A percentile compares a stretch with the other conserved stretches of the same genome.
Evolutionary conservation across 495 filamentous ascomycete genomes (phyloP).

Genomic region (Daldinia childiae): DNA sequence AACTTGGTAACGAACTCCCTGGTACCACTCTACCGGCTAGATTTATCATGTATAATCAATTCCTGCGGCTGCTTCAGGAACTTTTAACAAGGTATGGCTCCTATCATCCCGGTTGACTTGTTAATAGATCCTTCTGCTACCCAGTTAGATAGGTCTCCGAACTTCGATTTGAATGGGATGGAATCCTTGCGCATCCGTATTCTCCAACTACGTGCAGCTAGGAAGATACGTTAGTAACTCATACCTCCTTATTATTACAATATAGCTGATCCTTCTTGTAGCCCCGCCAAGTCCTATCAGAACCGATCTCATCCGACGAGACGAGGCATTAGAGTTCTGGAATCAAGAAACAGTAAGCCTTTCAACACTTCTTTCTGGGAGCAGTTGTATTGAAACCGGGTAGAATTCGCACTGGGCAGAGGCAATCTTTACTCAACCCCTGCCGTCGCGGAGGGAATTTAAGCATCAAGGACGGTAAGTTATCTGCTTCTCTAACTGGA

Average conservation of each 20-base stretch:
- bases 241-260: not conserved
- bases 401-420: slow-evolving; percentile 62
- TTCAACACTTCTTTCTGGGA: not conserved
- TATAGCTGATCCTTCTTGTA: slow-evolving; percentile 17
- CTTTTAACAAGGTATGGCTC: slow-evolving; percentile 57
- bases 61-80: slow-evolving; percentile 57
- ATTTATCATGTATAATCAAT: slow-evolving; percentile 63
- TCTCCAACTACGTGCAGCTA: slow-evolving; percentile 56
- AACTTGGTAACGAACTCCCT: slow-evolving; percentile 58
- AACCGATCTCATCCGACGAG: slow-evolving; percentile 43
- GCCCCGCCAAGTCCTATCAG: slow-evolving; percentile 44
- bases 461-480: slow-evolving; percentile 54
- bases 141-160: slow-evolving; percentile 53
- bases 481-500: not conserved
- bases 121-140: slow-evolving; percentile 16
- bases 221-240: slow-evolving; percentile 53
- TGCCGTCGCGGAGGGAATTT: slow-evolving; percentile 60
- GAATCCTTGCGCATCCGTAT: slow-evolving; percentile 58
- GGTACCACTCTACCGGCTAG: slow-evolving; percentile 60
- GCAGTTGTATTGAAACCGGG: slow-evolving; percentile 11
- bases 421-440: slow-evolving; percentile 63
- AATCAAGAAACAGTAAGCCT: slow-evolving; percentile 43
- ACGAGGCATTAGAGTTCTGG: slow-evolving; percentile 48
- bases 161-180: slow-evolving; percentile 62
- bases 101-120: not conserved